Evolutionary conservation across 495 filamentous ascomycete species (phyloP).

Genomic region (Parachaetomium inaequale): DNA sequence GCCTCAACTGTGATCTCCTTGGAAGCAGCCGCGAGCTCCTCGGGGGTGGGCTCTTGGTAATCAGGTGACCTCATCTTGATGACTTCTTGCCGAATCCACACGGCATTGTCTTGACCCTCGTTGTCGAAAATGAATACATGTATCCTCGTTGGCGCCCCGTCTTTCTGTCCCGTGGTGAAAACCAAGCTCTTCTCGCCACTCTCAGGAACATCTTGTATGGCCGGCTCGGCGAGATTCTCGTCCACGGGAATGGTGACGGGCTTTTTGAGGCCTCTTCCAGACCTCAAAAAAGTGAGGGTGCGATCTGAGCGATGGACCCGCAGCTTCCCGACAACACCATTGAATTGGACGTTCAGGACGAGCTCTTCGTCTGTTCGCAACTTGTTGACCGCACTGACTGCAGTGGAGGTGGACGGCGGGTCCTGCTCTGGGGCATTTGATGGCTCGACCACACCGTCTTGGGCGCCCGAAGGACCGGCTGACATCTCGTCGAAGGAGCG

Average conservation of each 20-base stretch:
- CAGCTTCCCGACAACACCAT: constrained; percentile 20
- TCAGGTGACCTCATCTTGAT: constrained; percentile 4
- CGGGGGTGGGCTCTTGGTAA: not conserved
- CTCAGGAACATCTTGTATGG: constrained; percentile 20
- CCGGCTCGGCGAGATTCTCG: constrained; percentile 14
- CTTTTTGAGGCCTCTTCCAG: constrained; percentile 9
- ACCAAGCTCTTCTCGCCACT: constrained; percentile 21
- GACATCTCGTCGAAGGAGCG: constrained; percentile 8
- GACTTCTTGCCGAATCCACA: constrained; percentile 15
- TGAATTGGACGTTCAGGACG: constrained; percentile 21
- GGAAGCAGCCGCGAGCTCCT: constrained; percentile 12
- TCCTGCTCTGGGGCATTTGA: not conserved
- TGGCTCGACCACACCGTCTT: not conserved
- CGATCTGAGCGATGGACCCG: constrained; percentile 4
- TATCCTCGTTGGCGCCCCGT: constrained; percentile 2
- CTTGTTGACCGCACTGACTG: not conserved
- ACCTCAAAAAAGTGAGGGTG: constrained; percentile 15
- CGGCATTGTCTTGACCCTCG: constrained; percentile 14
- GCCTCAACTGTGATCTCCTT: constrained; percentile 6
- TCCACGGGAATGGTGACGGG: constrained; percentile 21
- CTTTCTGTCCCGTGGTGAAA: not conserved
- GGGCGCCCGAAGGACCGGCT: not conserved
- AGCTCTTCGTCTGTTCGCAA: not conserved
- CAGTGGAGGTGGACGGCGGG: not conserved
- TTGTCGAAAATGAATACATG: constrained; percentile 24